Percentiles rank a stretch among this genome's conserved stretches.
These are phyloP conservation scores for Psilocybe cyanescens DNA, from an alignment of 768 basidiomycete genomes.

Conservation along the genomic window DNA sequence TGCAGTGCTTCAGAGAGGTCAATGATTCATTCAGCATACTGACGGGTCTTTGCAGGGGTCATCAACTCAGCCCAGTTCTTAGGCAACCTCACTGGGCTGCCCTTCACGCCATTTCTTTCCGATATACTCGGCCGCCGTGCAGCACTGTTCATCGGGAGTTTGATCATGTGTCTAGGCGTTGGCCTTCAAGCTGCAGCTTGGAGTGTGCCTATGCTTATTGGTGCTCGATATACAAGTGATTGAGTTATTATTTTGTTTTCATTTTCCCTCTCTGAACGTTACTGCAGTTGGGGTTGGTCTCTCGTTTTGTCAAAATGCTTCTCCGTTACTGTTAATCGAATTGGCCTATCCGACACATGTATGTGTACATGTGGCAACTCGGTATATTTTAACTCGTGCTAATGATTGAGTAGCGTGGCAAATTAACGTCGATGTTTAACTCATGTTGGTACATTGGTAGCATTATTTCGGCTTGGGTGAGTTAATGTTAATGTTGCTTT, in stretches of 20 bases:
- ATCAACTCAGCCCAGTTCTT: conserved; percentile 70
- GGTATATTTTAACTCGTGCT: not conserved
- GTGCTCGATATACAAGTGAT: conserved; percentile 57
- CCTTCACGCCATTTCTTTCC: conserved; percentile 62
- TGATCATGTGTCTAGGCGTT: conserved; percentile 69
- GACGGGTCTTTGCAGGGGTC: conserved; percentile 41
- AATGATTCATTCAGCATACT: not conserved
- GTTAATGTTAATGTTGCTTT: conserved; percentile 4
- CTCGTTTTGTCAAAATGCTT: conserved; percentile 63
- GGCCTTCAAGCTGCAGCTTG: conserved; percentile 53
- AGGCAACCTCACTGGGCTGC: conserved; percentile 62
- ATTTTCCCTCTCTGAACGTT: not conserved
- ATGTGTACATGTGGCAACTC: conserved; percentile 15
- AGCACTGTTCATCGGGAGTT: conserved; percentile 61
- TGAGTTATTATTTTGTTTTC: conserved; percentile 6
- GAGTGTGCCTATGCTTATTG: conserved; percentile 56
- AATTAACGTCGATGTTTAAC: conserved; percentile 70
- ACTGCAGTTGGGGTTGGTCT: conserved; percentile 66
- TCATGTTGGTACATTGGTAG: conserved; percentile 78
- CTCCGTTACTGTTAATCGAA: conserved; percentile 66
- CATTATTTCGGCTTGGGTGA: conserved; percentile 57
- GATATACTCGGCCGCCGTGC: conserved; percentile 65
- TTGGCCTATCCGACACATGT: conserved; percentile 75
- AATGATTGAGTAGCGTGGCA: conserved; percentile 41
- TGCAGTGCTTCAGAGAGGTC: not conserved